A percentile compares a stretch with the other conserved stretches of the same genome.
Evolutionary conservation across 2,329 filamentous ascomycete genomes (phyloP).

Genomic region (Aspergillus sp.): DNA sequence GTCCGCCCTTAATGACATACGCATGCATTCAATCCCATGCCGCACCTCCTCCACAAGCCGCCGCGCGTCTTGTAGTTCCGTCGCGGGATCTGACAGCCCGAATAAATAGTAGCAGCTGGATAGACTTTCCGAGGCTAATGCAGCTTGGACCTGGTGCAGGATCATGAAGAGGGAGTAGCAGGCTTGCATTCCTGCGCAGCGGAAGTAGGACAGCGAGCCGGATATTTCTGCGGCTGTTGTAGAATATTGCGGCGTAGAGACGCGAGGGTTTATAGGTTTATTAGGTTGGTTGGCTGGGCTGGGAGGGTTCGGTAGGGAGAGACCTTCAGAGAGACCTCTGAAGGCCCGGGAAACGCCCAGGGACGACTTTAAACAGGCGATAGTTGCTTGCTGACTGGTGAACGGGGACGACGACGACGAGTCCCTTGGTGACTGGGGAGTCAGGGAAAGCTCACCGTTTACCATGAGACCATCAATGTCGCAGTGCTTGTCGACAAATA

Average conservation of each 20-base stretch:
- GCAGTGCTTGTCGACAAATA: not conserved
- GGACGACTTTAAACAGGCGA: not conserved
- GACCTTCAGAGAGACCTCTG: not conserved
- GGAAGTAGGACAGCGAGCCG: constrained; percentile 5
- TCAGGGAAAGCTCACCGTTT: not conserved
- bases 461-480: not conserved
- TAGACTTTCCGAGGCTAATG: not conserved
- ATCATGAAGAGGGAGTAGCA: not conserved
- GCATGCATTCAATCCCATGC: not conserved
- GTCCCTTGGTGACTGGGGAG: not conserved
- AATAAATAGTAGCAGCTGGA: not conserved
- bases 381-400: not conserved
- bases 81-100: not conserved
- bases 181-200: not conserved
- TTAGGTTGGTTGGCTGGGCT: too few species aligned
- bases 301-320: constrained; percentile 1
- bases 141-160: not conserved
- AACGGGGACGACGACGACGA: not conserved
- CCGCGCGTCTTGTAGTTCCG: constrained; percentile 3
- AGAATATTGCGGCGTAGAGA: not conserved
- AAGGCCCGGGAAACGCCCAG: constrained; percentile 1
- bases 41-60: constrained; percentile 4
- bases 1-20: not conserved
- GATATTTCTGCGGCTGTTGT: not conserved
- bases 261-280: too few species aligned